Evolutionary conservation across 108 stramenopile species (phyloP), one percentile per base, ranked within the genome.

Genomic region (Mediolabrus comicus): DNA sequence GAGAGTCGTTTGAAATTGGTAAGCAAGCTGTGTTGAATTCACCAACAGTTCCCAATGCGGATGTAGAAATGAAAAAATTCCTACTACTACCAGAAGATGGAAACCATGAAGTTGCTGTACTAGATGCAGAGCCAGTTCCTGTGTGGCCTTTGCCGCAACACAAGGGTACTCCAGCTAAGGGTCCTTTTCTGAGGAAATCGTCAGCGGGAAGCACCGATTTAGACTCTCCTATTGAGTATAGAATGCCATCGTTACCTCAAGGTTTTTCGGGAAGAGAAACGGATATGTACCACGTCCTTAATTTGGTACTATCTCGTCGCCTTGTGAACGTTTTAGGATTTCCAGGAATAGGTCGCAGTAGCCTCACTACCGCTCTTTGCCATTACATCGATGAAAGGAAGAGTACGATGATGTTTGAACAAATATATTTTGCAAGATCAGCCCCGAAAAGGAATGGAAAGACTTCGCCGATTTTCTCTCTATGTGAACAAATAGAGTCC

Each of bases 191-290:
- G 64, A 28, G 71, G 75, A 31, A 58, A 70, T 2, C 60, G 56
- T 41, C 67, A 62, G 53, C 57, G 68, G 3, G 77, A 83, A 57
- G 71, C 83, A 55, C 59, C 76, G 56, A 84, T 77, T 25, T 62
- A 77, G 17, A 83, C 80, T 61, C 75, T 83, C 77, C 82, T 83
- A 55, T 83, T 38, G 86, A 81, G 34, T 81, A 91, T 53, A 87
- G 82, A 52, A 71, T 90, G 6, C 92, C 94, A 41, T 59, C 79
- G n/a, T 84, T 90, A 33, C 92, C 95, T 0, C 83, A 91, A 36
- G 89, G 84, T 26, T 96, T 93, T 71, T 26, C 90, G 27, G 95
- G 95, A 8, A 62, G 95, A 22, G 92, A 96, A 65, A 83, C 89
- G 32, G 86, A 92, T 29, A 85, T 92, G 81, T 90, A 90, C 60